These are phyloP conservation scores for Akebia trifoliata DNA, from an alignment of 164 flowering plant species.

Conservation along the genomic window DNA sequence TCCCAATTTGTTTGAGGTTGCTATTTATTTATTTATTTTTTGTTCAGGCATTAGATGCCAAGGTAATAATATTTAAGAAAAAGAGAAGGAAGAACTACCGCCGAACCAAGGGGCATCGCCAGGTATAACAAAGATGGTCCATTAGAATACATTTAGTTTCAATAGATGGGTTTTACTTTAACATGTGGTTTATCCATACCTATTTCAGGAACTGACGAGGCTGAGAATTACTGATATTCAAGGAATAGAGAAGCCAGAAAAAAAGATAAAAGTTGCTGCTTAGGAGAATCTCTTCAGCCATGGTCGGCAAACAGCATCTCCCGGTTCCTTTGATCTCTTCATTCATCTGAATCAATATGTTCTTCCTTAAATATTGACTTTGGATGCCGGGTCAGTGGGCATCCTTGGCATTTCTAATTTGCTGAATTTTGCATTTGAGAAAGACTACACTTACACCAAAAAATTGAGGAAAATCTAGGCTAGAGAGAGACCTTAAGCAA, in stretches of 20 bases:
- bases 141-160: neutral
- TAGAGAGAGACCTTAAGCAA: too few relatives aligned
- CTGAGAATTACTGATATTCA: conserved; percentile 78
- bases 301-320: too few relatives aligned
- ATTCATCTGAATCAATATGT: too few relatives aligned
- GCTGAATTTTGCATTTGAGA: too few relatives aligned
- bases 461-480: too few relatives aligned
- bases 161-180: conserved; percentile 8
- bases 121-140: conserved; percentile 40
- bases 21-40: neutral
- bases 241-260: conserved; percentile 73
- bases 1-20: neutral
- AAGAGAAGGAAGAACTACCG: conserved; percentile 96
- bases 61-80: conserved; percentile 94
- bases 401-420: too few relatives aligned
- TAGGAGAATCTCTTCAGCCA: too few relatives aligned
- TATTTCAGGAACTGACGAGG: conserved; percentile 73
- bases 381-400: too few relatives aligned
- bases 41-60: conserved; percentile 90
- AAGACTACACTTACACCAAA: too few relatives aligned
- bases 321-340: too few relatives aligned
- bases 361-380: too few relatives aligned
- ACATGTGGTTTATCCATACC: neutral
- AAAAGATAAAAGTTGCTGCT: conserved; percentile 46
- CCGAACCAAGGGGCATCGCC: conserved; percentile 91